Percentiles rank a stretch among this genome's conserved stretches.
These are phyloP conservation scores for Trichoderma pleuroti DNA, from an alignment of 2,329 filamentous ascomycete species.

Conservation along the genomic window DNA sequence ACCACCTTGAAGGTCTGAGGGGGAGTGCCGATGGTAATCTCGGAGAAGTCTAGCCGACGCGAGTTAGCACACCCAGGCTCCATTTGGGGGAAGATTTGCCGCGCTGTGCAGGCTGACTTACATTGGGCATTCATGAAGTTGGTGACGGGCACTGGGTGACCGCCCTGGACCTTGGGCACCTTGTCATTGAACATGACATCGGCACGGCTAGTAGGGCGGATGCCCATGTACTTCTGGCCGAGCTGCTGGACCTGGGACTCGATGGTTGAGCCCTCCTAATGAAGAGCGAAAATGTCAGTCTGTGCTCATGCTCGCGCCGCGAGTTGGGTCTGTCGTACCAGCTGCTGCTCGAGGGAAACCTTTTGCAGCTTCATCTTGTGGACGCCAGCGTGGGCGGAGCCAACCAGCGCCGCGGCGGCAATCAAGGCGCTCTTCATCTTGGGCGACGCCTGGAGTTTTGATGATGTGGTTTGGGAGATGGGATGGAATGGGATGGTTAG, in stretches of 20 bases:
- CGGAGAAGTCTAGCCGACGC: conserved; percentile 74
- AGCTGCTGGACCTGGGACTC: conserved; percentile 77
- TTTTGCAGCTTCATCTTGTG: conserved; percentile 99
- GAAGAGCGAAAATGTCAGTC: conserved; percentile 5
- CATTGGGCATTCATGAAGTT: conserved; percentile 99
- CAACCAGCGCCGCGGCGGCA: conserved; percentile 75
- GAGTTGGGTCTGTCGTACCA: conserved; percentile 57
- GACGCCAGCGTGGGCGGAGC: conserved; percentile 77
- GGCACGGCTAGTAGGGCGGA: conserved; percentile 62
- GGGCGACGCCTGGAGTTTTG: conserved; percentile 31
- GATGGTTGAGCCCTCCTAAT: conserved; percentile 71
- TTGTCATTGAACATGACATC: conserved; percentile 78
- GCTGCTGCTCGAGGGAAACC: conserved; percentile 85
- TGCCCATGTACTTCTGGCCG: conserved; percentile 93
- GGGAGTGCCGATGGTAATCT: conserved; percentile 88
- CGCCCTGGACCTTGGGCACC: conserved; percentile 59
- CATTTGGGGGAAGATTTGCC: background rate
- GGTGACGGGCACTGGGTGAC: conserved; percentile 82
- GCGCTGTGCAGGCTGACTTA: conserved; percentile 46
- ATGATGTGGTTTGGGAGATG: background rate
- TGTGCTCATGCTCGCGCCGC: background rate
- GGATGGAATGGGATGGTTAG: background rate
- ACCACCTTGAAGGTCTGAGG: conserved; percentile 97
- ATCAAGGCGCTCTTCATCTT: conserved; percentile 84
- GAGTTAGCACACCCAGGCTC: background rate